Evolutionary conservation across 1,284 basidiomycete species (phyloP).

Genomic region (Psilocybe mexicana): DNA sequence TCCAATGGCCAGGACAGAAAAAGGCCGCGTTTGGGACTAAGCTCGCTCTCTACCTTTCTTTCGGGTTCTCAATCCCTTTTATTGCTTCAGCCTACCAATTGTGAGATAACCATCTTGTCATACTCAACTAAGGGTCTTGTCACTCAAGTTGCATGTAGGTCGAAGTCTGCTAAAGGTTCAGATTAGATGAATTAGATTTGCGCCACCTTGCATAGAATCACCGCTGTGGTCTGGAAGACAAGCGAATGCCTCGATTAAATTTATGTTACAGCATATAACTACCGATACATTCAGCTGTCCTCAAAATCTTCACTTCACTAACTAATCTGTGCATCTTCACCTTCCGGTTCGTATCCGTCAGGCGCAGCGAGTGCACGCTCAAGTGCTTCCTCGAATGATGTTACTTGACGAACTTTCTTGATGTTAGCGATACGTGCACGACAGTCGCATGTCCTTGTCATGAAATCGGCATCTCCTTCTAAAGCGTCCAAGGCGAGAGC

Average conservation of each 20-base stretch:
- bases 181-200: neutral
- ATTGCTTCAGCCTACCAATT: conserved; percentile 62
- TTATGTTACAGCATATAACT: neutral
- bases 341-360: conserved; percentile 10
- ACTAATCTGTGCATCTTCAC: neutral
- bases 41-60: conserved; percentile 49
- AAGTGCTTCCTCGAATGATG: conserved; percentile 35
- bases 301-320: neutral
- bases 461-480: conserved; percentile 60
- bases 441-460: conserved; percentile 67
- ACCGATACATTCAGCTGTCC: neutral
- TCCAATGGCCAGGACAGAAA: conserved; percentile 56
- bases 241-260: neutral
- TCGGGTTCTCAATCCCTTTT: conserved; percentile 71
- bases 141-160: conserved; percentile 26
- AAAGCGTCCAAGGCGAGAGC: conserved; percentile 63
- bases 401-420: conserved; percentile 42
- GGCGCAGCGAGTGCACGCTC: conserved; percentile 17
- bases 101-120: conserved; percentile 43
- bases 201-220: neutral
- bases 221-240: neutral
- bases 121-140: conserved; percentile 1
- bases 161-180: conserved; percentile 32
- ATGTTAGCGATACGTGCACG: conserved; percentile 34
- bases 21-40: conserved; percentile 62